These are phyloP conservation scores for Auriscalpium vulgare DNA, from an alignment of 768 basidiomycete species.

Conservation along the genomic window DNA sequence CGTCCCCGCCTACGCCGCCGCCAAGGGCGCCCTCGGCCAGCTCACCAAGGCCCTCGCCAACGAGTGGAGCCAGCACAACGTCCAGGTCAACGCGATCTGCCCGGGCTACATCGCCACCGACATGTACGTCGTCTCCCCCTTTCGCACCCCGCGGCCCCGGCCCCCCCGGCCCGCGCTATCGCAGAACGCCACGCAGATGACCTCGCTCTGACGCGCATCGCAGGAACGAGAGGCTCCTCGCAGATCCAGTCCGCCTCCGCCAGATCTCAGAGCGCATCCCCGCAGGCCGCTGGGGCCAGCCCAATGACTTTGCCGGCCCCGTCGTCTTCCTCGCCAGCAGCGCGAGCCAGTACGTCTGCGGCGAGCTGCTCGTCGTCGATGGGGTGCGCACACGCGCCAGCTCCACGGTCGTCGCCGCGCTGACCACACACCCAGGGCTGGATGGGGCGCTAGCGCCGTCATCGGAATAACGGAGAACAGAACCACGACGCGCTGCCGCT, in stretches of 20 bases:
- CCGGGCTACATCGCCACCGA: conserved; percentile 89
- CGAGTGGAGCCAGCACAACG: conserved; percentile 85
- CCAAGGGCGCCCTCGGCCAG: conserved; percentile 82
- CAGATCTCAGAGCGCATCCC: conserved; percentile 72
- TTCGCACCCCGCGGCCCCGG: neutral
- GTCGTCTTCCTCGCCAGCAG: conserved; percentile 56
- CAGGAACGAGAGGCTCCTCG: conserved; percentile 60
- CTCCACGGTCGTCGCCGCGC: neutral
- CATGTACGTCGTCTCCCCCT: conserved; percentile 40
- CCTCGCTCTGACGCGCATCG: neutral
- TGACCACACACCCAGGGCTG: conserved; percentile 16
- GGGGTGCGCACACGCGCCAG: conserved; percentile 41
- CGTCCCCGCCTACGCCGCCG: conserved; percentile 86
- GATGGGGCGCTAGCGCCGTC: conserved; percentile 18
- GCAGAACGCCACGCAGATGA: neutral
- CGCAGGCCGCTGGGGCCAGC: conserved; percentile 58
- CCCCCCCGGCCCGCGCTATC: conserved; percentile 9
- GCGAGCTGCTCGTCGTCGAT: conserved; percentile 60
- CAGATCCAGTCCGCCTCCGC: conserved; percentile 48
- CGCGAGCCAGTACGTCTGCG: conserved; percentile 62
- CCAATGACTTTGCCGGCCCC: conserved; percentile 60
- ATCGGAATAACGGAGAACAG: no score
- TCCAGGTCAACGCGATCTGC: conserved; percentile 84
- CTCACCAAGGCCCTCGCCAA: conserved; percentile 87
- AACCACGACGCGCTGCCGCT: no score